Evolutionary conservation across 176 grass and related monocot genomes (phyloP), one percentile per base, ranked within the genome.

Genomic region (Rhynchospora breviuscula): DNA sequence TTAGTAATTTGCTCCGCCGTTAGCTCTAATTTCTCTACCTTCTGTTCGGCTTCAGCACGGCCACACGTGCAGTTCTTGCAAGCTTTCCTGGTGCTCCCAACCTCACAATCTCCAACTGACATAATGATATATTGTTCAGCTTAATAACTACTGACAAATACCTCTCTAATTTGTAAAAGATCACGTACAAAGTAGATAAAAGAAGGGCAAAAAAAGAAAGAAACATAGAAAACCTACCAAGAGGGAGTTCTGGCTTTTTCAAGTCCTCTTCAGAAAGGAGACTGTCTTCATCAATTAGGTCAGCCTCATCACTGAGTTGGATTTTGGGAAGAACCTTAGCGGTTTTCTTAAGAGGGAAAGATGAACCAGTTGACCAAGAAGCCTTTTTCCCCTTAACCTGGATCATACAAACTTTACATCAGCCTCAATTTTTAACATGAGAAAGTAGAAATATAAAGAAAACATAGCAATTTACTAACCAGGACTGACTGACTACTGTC

Each of bases 21-120:
- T 2, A 93, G 88, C 29, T 79, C 88, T 52, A 95, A 75, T 86
- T 99, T 96, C 89, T 90, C 88, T 54, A 99, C 91, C 79, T 95
- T 99, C 80, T 80, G 63, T 79, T 99, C 93, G 59, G 85, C 88
- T 84, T 95, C 91, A 10, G 96, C 96, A 83, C 96, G 89, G 10
- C 96, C 96, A 88, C 96, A 98, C n/a, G 63, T 84, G 26, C 97
- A 99, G 83, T 99, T 95, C 80, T 95, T 95, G 91, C 97, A 99
- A 17, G 97, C 97, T 61, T 99, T 99, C 87, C 84, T 95, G 11
- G 89, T 81, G 33, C 89, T 90, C 63, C 93, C 91, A 25, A 95
- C 91, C 12, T 99, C 97, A 83, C 97, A 99, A 73, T 96, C 93
- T 29, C 89, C 97, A 8, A 90, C 91, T 95, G 71, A 3, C 62